Evolutionary conservation across 331 rosid genomes (phyloP).

Genomic region (Dryas integrifolia): DNA sequence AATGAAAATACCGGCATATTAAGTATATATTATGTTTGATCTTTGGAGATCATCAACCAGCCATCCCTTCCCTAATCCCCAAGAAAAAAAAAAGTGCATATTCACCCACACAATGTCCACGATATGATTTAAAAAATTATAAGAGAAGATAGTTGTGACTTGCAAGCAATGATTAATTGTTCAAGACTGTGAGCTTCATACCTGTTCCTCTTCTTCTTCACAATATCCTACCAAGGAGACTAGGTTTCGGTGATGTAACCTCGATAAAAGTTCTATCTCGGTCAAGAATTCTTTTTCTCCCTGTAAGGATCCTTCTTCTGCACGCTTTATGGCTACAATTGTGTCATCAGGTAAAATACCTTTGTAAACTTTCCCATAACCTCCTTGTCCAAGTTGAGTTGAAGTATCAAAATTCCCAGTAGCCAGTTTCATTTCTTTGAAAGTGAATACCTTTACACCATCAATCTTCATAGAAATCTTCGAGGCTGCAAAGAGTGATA

Average conservation of each 20-base stretch:
- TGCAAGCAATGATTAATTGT: neutral
- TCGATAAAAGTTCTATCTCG: slow-evolving; percentile 77
- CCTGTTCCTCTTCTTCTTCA: slow-evolving; percentile 79
- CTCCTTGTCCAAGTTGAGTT: slow-evolving; percentile 77
- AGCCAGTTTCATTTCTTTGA: slow-evolving; percentile 65
- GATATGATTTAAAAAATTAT: neutral
- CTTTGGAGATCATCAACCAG: too few species aligned
- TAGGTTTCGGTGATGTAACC: slow-evolving; percentile 83
- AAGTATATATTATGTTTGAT: too few species aligned
- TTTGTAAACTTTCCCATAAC: slow-evolving; percentile 84
- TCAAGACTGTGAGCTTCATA: slow-evolving; percentile 26
- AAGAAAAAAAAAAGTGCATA: too few species aligned
- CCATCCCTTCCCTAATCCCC: too few species aligned
- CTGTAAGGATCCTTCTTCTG: slow-evolving; percentile 75
- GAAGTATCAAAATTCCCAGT: slow-evolving; percentile 55
- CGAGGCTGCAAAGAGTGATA: slow-evolving; percentile 46
- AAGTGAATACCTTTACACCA: slow-evolving; percentile 67
- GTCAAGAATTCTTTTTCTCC: slow-evolving; percentile 88
- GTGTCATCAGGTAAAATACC: slow-evolving; percentile 55
- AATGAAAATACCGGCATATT: too few species aligned
- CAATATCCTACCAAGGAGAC: slow-evolving; percentile 78
- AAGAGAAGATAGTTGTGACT: neutral
- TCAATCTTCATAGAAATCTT: slow-evolving; percentile 56
- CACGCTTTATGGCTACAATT: slow-evolving; percentile 71
- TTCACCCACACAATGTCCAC: neutral